Percentiles rank a stretch among this genome's conserved stretches.
Conservation (phyloP, 768 basidiomycete genomes). For the Zangia roseola region DNA sequence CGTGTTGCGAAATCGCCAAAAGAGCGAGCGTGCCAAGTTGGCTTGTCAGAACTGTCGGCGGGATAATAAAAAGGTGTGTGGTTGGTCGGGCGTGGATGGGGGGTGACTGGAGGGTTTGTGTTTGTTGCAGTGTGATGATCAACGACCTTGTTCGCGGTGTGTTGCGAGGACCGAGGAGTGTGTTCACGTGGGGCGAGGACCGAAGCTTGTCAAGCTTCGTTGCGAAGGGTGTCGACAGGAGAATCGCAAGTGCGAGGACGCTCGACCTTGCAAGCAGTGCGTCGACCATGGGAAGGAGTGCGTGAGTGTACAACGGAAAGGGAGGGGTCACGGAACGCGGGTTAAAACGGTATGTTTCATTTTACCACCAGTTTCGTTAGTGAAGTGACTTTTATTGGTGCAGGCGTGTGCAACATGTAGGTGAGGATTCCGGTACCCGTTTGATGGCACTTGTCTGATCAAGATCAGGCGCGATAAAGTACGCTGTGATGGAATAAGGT, state of each 20-base stretch:
- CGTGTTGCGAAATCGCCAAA: slow-evolving; percentile 29
- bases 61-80: slow-evolving; percentile 62
- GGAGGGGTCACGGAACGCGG: slow-evolving; percentile 56
- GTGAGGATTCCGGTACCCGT: slow-evolving; percentile 31
- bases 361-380: background rate
- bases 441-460: slow-evolving; percentile 12
- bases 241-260: slow-evolving; percentile 59
- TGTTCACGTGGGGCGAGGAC: slow-evolving; percentile 52
- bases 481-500: slow-evolving; percentile 60
- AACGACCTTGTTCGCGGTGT: slow-evolving; percentile 62
- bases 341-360: slow-evolving; percentile 53
- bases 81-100: background rate
- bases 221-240: slow-evolving; percentile 57
- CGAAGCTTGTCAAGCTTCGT: slow-evolving; percentile 57
- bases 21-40: slow-evolving; percentile 52
- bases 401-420: slow-evolving; percentile 65
- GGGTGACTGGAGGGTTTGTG: background rate
- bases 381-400: slow-evolving; percentile 9
- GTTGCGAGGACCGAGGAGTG: slow-evolving; percentile 53
- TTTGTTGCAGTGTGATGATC: slow-evolving; percentile 52
- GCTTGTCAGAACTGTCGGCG: slow-evolving; percentile 60
- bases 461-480: slow-evolving; percentile 56
- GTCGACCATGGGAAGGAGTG: slow-evolving; percentile 47
- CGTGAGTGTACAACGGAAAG: slow-evolving; percentile 47
- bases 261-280: slow-evolving; percentile 55